phyloP scores from a whole-genome alignment of 73 alveolate genomes.

The Symbiodinium natans region DNA sequence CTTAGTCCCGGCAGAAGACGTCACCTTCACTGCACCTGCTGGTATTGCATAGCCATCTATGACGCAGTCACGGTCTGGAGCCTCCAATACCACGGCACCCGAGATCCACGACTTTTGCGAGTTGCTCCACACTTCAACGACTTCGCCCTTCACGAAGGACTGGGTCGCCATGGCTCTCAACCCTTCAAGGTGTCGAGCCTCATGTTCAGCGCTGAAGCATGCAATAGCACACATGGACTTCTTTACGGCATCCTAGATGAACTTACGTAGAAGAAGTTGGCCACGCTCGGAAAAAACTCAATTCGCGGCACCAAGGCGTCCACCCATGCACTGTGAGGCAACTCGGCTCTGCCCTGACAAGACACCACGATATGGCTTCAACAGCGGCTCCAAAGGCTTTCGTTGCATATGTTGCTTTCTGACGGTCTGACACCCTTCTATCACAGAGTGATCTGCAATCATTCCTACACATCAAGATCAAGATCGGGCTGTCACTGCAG shows the following conservation, averaged over 20 bases:
- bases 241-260: not conserved
- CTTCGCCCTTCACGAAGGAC: not conserved
- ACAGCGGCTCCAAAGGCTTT: no score
- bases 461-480: no score
- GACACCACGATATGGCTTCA: no score
- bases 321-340: conserved; percentile 12
- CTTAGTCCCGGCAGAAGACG: conserved; percentile 82
- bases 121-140: conserved; percentile 29
- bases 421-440: no score
- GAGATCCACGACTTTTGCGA: conserved; percentile 39
- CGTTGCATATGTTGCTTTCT: no score
- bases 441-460: no score
- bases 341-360: not conserved
- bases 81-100: conserved; percentile 69
- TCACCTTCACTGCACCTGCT: conserved; percentile 84
- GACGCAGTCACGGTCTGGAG: conserved; percentile 70
- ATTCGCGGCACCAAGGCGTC: not conserved
- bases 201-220: not conserved
- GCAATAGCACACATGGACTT: not conserved
- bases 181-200: conserved; percentile 1
- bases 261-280: no score
- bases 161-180: not conserved
- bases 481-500: not conserved
- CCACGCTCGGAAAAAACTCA: not conserved
- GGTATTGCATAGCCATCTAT: conserved; percentile 90